These are phyloP conservation scores for Plasmodium chabaudi DNA, from an alignment of 169 alveolate genomes.

Conservation along the genomic window DNA sequence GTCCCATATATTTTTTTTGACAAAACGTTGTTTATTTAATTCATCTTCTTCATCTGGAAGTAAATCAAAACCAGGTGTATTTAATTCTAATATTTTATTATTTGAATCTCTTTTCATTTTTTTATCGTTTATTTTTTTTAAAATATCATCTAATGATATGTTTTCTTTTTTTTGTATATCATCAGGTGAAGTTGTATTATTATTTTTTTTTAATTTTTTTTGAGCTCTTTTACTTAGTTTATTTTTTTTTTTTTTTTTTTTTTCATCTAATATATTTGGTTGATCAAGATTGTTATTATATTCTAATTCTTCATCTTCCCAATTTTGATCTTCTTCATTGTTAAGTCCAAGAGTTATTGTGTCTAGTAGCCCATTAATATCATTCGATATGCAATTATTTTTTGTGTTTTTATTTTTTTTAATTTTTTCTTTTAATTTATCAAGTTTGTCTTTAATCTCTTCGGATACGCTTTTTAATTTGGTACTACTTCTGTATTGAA, in stretches of 20 bases:
- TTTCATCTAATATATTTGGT: neutral
- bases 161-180: constrained; percentile 14
- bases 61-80: constrained; percentile 75
- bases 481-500: constrained; percentile 63
- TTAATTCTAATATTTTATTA: constrained; percentile 39
- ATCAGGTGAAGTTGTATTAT: neutral
- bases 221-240: constrained; percentile 68
- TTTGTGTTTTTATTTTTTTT: constrained; percentile 29
- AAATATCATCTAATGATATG: constrained; percentile 74
- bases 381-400: neutral
- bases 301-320: neutral
- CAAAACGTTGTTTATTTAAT: constrained; percentile 72
- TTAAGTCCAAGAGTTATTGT: constrained; percentile 59
- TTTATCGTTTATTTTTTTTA: constrained; percentile 60
- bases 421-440: constrained; percentile 73
- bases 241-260: constrained; percentile 7
- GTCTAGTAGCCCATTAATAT: constrained; percentile 1
- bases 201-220: constrained; percentile 17
- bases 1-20: constrained; percentile 79
- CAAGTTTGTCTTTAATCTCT: constrained; percentile 59
- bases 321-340: constrained; percentile 11
- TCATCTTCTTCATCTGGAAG: constrained; percentile 84
- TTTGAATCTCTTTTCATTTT: constrained; percentile 30
- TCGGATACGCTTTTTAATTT: constrained; percentile 75
- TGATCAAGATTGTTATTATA: neutral